Conservation (phyloP, 2,329 filamentous ascomycete species). For the Meredithiella fracta region DNA sequence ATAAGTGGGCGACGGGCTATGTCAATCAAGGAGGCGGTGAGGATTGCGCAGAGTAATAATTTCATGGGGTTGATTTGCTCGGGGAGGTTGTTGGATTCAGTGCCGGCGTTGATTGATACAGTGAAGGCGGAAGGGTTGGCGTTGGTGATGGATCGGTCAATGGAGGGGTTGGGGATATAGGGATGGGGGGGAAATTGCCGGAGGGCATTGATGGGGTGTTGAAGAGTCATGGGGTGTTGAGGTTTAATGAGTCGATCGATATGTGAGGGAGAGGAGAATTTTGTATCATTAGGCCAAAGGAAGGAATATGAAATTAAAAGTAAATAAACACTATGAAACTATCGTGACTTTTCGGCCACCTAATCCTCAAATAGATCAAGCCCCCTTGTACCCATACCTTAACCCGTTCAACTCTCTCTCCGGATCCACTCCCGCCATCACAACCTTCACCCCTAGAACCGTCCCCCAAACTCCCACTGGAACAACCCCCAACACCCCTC, state of each 20-base stretch:
- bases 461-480: conserved; percentile 44
- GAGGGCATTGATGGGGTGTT: conserved; percentile 78
- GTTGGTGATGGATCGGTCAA: conserved; percentile 71
- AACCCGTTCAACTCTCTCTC: conserved; percentile 44
- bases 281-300: too few species aligned
- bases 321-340: neutral
- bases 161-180: conserved; percentile 32
- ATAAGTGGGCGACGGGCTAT: conserved; percentile 56
- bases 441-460: conserved; percentile 43
- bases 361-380: conserved; percentile 23
- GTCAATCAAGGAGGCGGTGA: conserved; percentile 87
- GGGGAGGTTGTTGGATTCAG: conserved; percentile 73
- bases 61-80: conserved; percentile 95
- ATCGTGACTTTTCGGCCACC: neutral
- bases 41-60: conserved; percentile 88
- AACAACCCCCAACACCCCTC: conserved; percentile 31
- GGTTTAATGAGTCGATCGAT: conserved; percentile 87
- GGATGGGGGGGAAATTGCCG: conserved; percentile 42
- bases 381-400: conserved; percentile 52
- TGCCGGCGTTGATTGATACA: conserved; percentile 77
- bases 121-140: conserved; percentile 91
- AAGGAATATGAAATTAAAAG: neutral
- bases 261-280: conserved; percentile 26
- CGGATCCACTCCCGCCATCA: conserved; percentile 54
- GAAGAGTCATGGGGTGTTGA: conserved; percentile 69